A percentile compares a stretch with the other conserved stretches of the same genome.
Conservation (phyloP, 306 rosid species). For the Astragalus membranaceus region DNA sequence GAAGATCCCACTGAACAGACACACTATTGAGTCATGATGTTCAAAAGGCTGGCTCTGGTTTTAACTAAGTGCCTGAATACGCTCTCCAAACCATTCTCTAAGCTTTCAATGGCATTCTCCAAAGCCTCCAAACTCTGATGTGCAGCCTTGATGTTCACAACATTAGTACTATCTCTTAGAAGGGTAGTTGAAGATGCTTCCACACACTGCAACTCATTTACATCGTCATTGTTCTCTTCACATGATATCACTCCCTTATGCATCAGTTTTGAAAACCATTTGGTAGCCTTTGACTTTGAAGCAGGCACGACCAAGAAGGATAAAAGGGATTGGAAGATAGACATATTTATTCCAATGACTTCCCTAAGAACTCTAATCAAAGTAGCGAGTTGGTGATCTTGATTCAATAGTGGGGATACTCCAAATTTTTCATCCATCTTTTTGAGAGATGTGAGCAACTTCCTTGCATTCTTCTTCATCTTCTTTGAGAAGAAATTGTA, state of each 20-base stretch:
- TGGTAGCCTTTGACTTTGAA: slow-evolving; percentile 4
- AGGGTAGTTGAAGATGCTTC: neutral
- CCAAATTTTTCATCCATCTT: slow-evolving; percentile 37
- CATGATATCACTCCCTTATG: neutral
- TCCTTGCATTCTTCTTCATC: slow-evolving; percentile 48
- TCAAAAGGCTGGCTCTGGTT: slow-evolving; percentile 50
- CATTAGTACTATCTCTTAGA: neutral
- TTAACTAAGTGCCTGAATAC: slow-evolving; percentile 52
- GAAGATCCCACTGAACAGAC: neutral
- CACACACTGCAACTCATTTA: slow-evolving; percentile 1
- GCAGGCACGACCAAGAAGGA: neutral
- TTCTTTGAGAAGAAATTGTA: slow-evolving; percentile 36
- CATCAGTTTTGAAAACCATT: neutral
- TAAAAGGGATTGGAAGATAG: slow-evolving; percentile 33
- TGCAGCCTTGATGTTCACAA: slow-evolving; percentile 25
- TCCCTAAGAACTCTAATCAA: slow-evolving; percentile 29
- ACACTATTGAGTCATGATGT: slow-evolving; percentile 45
- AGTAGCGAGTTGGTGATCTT: slow-evolving; percentile 17
- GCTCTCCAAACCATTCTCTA: slow-evolving; percentile 46
- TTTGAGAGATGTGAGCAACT: slow-evolving; percentile 28
- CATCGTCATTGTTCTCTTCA: neutral
- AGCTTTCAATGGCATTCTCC: slow-evolving; percentile 42
- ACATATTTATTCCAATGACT: slow-evolving; percentile 23
- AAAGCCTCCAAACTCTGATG: slow-evolving; percentile 34
- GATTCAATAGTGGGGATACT: neutral